Percentiles rank a stretch among this genome's conserved stretches.
phyloP scores from a whole-genome alignment of 2,329 filamentous ascomycete species.

The Trichoderma harzianum region DNA sequence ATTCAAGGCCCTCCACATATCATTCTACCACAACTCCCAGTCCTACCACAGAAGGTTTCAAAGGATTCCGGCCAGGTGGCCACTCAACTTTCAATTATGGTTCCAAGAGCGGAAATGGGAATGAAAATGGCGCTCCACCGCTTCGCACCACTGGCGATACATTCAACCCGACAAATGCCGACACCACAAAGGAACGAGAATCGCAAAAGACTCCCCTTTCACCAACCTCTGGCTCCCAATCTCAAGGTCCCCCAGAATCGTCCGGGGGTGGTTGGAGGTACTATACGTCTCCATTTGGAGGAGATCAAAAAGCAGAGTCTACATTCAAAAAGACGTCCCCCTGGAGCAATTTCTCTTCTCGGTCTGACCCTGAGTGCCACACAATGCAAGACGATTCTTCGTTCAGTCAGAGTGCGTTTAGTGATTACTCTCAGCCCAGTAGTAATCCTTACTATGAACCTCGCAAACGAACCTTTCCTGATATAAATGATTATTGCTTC shows the following conservation, averaged over 20 bases:
- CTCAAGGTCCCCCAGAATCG: slow-evolving; percentile 22
- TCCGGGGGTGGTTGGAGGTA: slow-evolving; percentile 28
- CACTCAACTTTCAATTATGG: slow-evolving; percentile 10
- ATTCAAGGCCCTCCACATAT: neutral
- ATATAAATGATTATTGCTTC: slow-evolving; percentile 5
- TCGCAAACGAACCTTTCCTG: slow-evolving; percentile 22
- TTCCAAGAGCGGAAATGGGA: neutral
- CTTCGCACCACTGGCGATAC: slow-evolving; percentile 16
- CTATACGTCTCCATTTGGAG: slow-evolving; percentile 19
- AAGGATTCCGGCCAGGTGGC: neutral
- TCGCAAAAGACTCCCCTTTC: neutral
- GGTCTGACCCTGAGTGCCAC: neutral
- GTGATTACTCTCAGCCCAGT: slow-evolving; percentile 28
- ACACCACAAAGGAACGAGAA: neutral
- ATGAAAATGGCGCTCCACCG: neutral
- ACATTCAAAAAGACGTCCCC: neutral
- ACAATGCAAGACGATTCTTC: slow-evolving; percentile 1
- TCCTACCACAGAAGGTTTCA: neutral
- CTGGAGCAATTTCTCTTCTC: neutral
- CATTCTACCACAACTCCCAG: neutral
- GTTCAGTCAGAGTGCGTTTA: slow-evolving; percentile 14
- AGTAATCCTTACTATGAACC: slow-evolving; percentile 36
- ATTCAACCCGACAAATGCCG: slow-evolving; percentile 6
- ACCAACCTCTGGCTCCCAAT: slow-evolving; percentile 10
- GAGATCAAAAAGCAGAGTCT: neutral